These are phyloP conservation scores for Mycosphaerella sp. DNA, from an alignment of 2,329 filamentous ascomycete species.

Conservation along the genomic window DNA sequence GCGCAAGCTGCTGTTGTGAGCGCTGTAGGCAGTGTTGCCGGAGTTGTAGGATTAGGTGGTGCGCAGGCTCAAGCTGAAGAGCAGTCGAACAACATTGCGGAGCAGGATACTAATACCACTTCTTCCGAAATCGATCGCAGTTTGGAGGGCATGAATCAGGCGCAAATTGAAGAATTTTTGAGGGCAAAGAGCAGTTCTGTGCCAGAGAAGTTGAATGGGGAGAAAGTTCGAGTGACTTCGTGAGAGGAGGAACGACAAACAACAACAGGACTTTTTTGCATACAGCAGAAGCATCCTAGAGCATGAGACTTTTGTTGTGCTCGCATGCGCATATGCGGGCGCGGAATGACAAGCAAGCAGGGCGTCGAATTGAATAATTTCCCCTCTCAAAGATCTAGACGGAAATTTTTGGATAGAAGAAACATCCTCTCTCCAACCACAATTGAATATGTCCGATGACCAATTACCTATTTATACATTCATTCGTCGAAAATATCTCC, in stretches of 20 bases:
- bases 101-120: slow-evolving; percentile 10
- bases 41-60: slow-evolving; percentile 31
- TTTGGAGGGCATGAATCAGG: slow-evolving; percentile 29
- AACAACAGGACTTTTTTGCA: background rate
- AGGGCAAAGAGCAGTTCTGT: slow-evolving; percentile 27
- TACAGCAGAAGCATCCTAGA: too few relatives aligned
- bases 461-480: too few relatives aligned
- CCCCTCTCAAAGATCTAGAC: too few relatives aligned
- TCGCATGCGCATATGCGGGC: too few relatives aligned
- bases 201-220: slow-evolving; percentile 7
- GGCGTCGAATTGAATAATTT: too few relatives aligned
- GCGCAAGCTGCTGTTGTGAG: slow-evolving; percentile 24
- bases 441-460: too few relatives aligned
- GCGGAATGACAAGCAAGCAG: too few relatives aligned
- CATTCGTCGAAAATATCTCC: too few relatives aligned
- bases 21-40: slow-evolving; percentile 31
- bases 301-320: too few relatives aligned
- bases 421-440: too few relatives aligned
- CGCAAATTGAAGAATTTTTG: slow-evolving; percentile 36
- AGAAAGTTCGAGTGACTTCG: background rate
- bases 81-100: slow-evolving; percentile 8
- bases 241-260: background rate
- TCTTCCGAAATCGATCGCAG: slow-evolving; percentile 21
- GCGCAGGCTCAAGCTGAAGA: slow-evolving; percentile 26
- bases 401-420: too few relatives aligned